Evolutionary conservation across 805 yeast genomes (phyloP).

Genomic region (Ogataea zsoltii): DNA sequence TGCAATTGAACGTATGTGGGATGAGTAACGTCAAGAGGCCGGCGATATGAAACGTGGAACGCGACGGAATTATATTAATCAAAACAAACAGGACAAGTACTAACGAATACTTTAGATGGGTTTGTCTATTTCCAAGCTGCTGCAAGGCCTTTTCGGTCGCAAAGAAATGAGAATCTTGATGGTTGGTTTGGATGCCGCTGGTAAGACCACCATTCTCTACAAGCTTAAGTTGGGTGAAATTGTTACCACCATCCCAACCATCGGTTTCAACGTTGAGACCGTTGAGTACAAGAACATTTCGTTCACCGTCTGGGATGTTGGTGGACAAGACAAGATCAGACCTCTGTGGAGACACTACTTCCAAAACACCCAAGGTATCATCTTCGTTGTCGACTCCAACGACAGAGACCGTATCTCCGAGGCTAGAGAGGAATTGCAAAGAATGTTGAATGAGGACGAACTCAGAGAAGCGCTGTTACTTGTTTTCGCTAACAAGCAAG

Average conservation of each 20-base stretch:
- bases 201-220: constrained; percentile 95
- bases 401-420: constrained; percentile 97
- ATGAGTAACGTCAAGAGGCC: neutral
- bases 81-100: neutral
- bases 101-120: constrained; percentile 64
- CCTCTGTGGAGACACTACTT: constrained; percentile 98
- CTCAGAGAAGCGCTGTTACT: constrained; percentile 93
- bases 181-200: constrained; percentile 99
- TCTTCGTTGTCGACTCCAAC: constrained; percentile 96
- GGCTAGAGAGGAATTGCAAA: constrained; percentile 97
- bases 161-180: constrained; percentile 97
- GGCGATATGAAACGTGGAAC: neutral
- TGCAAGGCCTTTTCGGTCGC: constrained; percentile 94
- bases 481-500: constrained; percentile 98
- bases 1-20: neutral
- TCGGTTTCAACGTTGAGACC: constrained; percentile 96
- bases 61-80: neutral
- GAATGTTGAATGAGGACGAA: constrained; percentile 98
- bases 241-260: constrained; percentile 94
- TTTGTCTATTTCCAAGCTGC: constrained; percentile 89
- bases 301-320: constrained; percentile 98
- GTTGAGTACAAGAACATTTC: constrained; percentile 96
- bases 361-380: constrained; percentile 98
- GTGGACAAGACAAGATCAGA: constrained; percentile 99
- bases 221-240: constrained; percentile 95